Conservation (phyloP, 106 monocot genomes). For the Acorus calamus region DNA sequence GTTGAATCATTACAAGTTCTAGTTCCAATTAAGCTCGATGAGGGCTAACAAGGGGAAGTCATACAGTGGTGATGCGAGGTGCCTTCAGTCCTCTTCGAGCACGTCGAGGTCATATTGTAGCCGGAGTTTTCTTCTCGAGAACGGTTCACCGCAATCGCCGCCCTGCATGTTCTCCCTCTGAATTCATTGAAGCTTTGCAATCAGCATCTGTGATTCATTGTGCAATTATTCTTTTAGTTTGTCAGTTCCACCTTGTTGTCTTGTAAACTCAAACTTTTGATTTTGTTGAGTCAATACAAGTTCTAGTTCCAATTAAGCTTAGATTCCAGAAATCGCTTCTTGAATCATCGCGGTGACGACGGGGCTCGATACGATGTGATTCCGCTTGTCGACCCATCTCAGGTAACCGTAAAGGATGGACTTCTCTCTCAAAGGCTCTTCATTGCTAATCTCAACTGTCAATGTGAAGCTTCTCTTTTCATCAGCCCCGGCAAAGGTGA, state of each 20-base stretch:
- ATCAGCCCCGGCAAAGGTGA: background rate
- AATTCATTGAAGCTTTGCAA: background rate
- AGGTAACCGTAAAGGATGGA: background rate
- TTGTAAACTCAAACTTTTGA: too few relatives aligned
- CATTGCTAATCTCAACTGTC: background rate
- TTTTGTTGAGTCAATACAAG: too few relatives aligned
- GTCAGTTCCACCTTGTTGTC: too few relatives aligned
- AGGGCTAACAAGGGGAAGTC: constrained; percentile 10
- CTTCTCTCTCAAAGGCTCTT: background rate
- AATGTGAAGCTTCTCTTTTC: too few relatives aligned
- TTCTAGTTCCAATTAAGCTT: too few relatives aligned
- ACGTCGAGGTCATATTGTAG: constrained; percentile 89
- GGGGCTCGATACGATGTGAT: background rate
- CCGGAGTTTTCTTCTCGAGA: constrained; percentile 64
- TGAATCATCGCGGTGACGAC: background rate
- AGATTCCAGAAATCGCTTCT: too few relatives aligned
- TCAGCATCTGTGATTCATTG: too few relatives aligned
- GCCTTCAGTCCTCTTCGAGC: constrained; percentile 75
- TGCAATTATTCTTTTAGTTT: too few relatives aligned
- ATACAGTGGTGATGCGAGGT: constrained; percentile 51
- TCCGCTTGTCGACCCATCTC: background rate
- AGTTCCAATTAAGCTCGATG: background rate
- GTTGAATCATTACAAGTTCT: too few relatives aligned
- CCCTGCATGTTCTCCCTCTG: constrained; percentile 25
- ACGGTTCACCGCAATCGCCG: constrained; percentile 69